phyloP scores from a whole-genome alignment of 371 early-diverging fungal species.

The Chytridium lagenaria region DNA sequence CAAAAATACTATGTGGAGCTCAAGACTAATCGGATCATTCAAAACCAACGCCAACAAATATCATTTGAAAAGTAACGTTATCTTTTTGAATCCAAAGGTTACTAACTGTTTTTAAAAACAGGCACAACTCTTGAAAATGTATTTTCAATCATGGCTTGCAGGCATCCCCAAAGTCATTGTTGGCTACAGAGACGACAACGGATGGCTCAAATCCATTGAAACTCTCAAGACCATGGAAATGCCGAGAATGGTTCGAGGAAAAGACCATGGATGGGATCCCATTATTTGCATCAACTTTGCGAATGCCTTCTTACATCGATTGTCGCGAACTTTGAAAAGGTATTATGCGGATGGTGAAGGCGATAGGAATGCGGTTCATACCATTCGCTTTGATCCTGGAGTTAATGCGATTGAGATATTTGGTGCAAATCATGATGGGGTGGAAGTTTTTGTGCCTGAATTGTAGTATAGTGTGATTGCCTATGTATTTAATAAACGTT shows the following conservation, averaged over 20 bases:
- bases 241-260: constrained; percentile 70
- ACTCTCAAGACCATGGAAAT: constrained; percentile 79
- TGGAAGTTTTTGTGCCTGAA: constrained; percentile 15
- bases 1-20: constrained; percentile 79
- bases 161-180: constrained; percentile 83
- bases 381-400: not conserved
- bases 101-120: no score
- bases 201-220: constrained; percentile 58
- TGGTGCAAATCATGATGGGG: not conserved
- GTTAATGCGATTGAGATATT: not conserved
- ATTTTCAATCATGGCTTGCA: constrained; percentile 91
- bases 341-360: constrained; percentile 12
- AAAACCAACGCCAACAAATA: constrained; percentile 54
- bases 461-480: no score
- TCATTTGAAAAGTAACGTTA: constrained; percentile 68
- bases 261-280: constrained; percentile 54
- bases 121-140: constrained; percentile 79
- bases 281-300: constrained; percentile 69
- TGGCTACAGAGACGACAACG: constrained; percentile 85
- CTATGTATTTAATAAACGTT: no score
- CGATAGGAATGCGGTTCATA: constrained; percentile 16
- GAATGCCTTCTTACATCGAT: constrained; percentile 52
- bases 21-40: constrained; percentile 81
- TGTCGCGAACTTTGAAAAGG: constrained; percentile 44
- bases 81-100: no score